Percentiles rank a stretch among this genome's conserved stretches.
These are phyloP conservation scores for Colletotrichum falcatum DNA, from an alignment of 2,329 filamentous ascomycete species.

Conservation along the genomic window DNA sequence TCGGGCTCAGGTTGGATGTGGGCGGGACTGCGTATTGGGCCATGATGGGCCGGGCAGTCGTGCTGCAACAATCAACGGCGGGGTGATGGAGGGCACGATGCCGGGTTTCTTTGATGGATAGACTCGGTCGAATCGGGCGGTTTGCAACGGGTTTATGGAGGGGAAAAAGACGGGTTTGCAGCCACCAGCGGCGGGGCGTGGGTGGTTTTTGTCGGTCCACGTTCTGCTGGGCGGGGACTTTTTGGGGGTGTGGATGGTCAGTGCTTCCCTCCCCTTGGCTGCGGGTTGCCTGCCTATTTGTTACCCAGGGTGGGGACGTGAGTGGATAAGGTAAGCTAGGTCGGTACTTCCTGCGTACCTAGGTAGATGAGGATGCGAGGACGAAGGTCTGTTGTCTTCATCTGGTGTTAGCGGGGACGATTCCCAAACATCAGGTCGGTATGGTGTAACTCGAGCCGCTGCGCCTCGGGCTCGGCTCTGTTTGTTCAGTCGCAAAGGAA, in stretches of 20 bases:
- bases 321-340: background rate
- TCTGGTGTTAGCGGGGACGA: slow-evolving; percentile 25
- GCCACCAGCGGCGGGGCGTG: slow-evolving; percentile 37
- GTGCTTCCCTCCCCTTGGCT: slow-evolving; percentile 11
- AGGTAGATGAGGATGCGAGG: background rate
- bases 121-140: slow-evolving; percentile 45
- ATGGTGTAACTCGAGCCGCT: slow-evolving; percentile 20
- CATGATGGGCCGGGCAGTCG: slow-evolving; percentile 44
- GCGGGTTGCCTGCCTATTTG: slow-evolving; percentile 4
- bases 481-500: background rate
- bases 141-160: slow-evolving; percentile 49
- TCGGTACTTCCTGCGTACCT: background rate
- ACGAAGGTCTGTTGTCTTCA: background rate
- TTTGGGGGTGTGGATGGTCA: slow-evolving; percentile 13
- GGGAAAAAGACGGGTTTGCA: slow-evolving; percentile 41
- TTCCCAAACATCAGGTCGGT: slow-evolving; percentile 29
- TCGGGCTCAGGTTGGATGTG: slow-evolving; percentile 36
- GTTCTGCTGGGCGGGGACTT: slow-evolving; percentile 8
- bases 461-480: slow-evolving; percentile 13
- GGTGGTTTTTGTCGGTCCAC: slow-evolving; percentile 32
- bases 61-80: slow-evolving; percentile 35
- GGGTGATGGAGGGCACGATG: slow-evolving; percentile 37
- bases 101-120: slow-evolving; percentile 37
- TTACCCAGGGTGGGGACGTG: background rate
- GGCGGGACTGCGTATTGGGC: slow-evolving; percentile 44